Percentiles rank a stretch among this genome's conserved stretches.
Conservation (phyloP, 768 basidiomycete genomes). For the Coprinopsis cinerea region DNA sequence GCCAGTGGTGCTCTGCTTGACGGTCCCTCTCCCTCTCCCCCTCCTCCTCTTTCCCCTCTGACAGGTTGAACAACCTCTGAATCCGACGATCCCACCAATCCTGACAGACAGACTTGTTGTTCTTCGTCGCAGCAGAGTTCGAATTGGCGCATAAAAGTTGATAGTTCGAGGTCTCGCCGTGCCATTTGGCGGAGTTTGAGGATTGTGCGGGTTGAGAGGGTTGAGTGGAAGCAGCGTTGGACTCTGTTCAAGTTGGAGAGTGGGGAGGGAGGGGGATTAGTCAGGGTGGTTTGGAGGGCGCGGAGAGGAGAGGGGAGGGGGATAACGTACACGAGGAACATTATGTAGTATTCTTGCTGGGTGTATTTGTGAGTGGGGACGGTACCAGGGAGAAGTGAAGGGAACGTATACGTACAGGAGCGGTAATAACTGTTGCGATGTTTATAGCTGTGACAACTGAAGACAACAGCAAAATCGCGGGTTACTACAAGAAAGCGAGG, state of each 20-base stretch:
- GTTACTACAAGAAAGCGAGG: neutral
- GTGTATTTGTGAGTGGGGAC: neutral
- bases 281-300: neutral
- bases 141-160: too few species aligned
- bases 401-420: neutral
- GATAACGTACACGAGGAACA: neutral
- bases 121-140: too few species aligned
- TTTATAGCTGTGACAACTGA: neutral
- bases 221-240: neutral
- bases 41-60: too few species aligned
- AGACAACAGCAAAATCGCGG: neutral
- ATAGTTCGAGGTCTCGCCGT: neutral
- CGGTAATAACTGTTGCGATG: neutral
- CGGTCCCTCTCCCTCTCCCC: too few species aligned
- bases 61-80: too few species aligned
- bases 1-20: too few species aligned
- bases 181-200: constrained; percentile 3
- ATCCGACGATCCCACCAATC: too few species aligned
- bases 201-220: neutral
- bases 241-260: neutral
- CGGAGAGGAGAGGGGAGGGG: too few species aligned
- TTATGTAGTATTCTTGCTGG: neutral
- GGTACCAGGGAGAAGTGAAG: neutral
- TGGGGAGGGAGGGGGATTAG: neutral
- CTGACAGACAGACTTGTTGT: too few species aligned